A percentile compares a stretch with the other conserved stretches of the same genome.
Evolutionary conservation across 1,284 basidiomycete species (phyloP).

Genomic region (Cutaneotrichosporon sp.): DNA sequence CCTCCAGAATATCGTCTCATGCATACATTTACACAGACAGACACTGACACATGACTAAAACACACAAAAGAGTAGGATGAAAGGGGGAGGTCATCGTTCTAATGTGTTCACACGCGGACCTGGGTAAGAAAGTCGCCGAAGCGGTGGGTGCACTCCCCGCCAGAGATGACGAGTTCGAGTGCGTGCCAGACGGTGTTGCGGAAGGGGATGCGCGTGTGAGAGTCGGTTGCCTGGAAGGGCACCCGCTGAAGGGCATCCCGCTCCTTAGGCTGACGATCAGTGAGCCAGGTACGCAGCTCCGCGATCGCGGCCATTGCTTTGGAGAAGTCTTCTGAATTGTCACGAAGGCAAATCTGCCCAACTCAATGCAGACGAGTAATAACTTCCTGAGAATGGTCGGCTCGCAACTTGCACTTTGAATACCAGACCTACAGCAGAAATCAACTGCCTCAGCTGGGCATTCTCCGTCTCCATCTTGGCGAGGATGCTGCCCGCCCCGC

Average conservation of each 20-base stretch:
- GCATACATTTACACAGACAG: too few species aligned
- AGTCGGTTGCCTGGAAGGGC: constrained; percentile 4
- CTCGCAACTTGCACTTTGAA: too few species aligned
- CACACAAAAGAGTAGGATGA: constrained; percentile 13
- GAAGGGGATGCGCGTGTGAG: constrained; percentile 2
- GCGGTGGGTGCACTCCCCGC: constrained; percentile 12
- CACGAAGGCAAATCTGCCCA: neutral
- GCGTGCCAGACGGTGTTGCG: constrained; percentile 13
- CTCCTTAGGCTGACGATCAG: neutral
- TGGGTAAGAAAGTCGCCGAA: constrained; percentile 13
- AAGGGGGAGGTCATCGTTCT: too few species aligned
- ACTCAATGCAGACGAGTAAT: neutral
- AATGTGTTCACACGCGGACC: too few species aligned
- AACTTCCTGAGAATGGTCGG: too few species aligned
- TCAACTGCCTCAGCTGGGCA: neutral
- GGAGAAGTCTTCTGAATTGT: neutral
- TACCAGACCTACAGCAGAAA: too few species aligned
- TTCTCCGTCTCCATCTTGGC: neutral
- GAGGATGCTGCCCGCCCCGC: neutral
- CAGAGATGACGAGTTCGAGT: constrained; percentile 7
- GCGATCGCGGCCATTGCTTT: neutral
- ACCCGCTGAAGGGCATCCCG: neutral
- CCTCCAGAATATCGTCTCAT: too few species aligned
- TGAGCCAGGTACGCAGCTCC: constrained; percentile 1
- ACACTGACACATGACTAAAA: neutral